phyloP scores from a whole-genome alignment of 1,284 basidiomycete genomes.

The Entoloma clypeatum region DNA sequence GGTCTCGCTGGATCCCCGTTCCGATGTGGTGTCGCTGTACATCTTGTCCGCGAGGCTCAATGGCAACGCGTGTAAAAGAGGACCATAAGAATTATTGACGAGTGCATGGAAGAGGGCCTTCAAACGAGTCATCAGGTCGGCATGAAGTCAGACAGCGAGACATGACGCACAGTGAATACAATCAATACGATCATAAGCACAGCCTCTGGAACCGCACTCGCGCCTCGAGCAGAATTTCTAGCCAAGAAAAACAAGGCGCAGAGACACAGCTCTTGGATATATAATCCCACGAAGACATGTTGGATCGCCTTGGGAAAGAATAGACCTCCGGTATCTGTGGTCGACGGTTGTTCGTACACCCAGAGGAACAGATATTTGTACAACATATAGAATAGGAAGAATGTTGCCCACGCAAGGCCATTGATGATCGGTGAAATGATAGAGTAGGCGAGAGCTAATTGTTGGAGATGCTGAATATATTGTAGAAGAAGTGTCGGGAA shows the following conservation, averaged over 20 bases:
- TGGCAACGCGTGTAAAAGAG: constrained; percentile 65
- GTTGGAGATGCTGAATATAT: not conserved
- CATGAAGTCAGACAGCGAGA: constrained; percentile 13
- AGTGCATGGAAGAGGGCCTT: constrained; percentile 67
- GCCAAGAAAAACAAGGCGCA: constrained; percentile 87
- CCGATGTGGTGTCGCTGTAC: constrained; percentile 35
- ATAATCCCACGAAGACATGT: constrained; percentile 92
- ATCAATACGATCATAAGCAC: constrained; percentile 84
- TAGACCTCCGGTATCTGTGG: constrained; percentile 85
- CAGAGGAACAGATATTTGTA: constrained; percentile 91
- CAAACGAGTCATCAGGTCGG: constrained; percentile 6
- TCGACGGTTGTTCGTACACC: constrained; percentile 70
- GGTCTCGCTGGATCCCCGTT: constrained; percentile 12
- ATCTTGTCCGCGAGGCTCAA: constrained; percentile 74
- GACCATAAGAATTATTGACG: constrained; percentile 67
- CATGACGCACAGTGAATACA: constrained; percentile 63
- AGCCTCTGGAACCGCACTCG: constrained; percentile 68
- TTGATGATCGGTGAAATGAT: constrained; percentile 95
- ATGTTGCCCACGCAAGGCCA: constrained; percentile 81
- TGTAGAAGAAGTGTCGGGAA: not conserved
- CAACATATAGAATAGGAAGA: constrained; percentile 80
- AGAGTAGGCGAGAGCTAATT: constrained; percentile 72
- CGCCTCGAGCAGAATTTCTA: constrained; percentile 44
- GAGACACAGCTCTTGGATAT: constrained; percentile 78
- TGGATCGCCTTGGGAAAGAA: constrained; percentile 96